phyloP scores from a whole-genome alignment of 2,329 filamentous ascomycete species.

The Cladosporium colombiae region DNA sequence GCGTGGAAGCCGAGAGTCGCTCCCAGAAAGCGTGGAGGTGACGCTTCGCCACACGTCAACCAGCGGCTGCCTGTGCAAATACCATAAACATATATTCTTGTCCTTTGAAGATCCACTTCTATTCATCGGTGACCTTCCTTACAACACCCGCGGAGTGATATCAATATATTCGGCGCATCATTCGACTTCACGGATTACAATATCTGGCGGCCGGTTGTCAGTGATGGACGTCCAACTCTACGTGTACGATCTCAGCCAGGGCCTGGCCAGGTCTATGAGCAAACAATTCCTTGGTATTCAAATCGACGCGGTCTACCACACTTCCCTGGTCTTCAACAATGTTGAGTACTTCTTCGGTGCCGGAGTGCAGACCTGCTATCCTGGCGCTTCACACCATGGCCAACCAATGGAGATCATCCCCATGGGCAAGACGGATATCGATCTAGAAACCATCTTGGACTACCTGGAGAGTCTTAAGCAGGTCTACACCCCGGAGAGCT shows the following conservation, averaged over 20 bases:
- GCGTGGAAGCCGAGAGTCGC: conserved; percentile 14
- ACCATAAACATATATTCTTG: conserved; percentile 1
- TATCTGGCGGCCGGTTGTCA: neutral
- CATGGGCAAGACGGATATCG: conserved; percentile 73
- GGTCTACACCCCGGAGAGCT: conserved; percentile 77
- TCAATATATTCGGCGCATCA: neutral
- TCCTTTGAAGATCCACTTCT: neutral
- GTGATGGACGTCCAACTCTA: conserved; percentile 53
- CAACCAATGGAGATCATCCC: conserved; percentile 73
- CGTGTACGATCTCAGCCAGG: conserved; percentile 54
- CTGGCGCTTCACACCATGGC: conserved; percentile 85
- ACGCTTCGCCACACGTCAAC: conserved; percentile 20
- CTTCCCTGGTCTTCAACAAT: conserved; percentile 80
- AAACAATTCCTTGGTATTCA: conserved; percentile 63
- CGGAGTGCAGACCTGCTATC: conserved; percentile 77
- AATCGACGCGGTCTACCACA: conserved; percentile 94
- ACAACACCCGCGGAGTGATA: too few species aligned
- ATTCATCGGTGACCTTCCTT: neutral
- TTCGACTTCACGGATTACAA: neutral
- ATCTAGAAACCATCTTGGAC: conserved; percentile 78
- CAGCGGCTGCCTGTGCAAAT: conserved; percentile 5
- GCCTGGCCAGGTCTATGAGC: conserved; percentile 52
- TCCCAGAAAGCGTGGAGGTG: conserved; percentile 10
- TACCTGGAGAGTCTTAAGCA: conserved; percentile 81
- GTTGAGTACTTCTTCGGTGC: conserved; percentile 90